phyloP scores from a whole-genome alignment of 1,284 basidiomycete genomes.

The Somion occarium region DNA sequence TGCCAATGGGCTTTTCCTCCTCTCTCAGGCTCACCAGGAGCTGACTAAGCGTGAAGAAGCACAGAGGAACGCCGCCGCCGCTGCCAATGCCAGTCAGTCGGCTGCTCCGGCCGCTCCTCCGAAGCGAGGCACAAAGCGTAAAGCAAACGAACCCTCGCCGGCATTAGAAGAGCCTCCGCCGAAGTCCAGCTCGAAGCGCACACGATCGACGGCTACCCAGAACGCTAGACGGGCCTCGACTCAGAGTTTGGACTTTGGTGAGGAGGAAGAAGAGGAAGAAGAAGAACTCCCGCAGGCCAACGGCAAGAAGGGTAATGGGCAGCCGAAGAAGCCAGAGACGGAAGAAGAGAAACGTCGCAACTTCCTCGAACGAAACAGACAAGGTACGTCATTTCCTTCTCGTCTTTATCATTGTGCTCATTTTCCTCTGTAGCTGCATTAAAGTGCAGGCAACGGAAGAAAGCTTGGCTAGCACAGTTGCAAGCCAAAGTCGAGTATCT shows the following conservation, averaged over 20 bases:
- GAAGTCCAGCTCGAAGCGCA: conserved; percentile 37
- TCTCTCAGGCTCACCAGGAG: conserved; percentile 93
- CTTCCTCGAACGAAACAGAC: conserved; percentile 91
- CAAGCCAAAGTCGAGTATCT: conserved; percentile 93
- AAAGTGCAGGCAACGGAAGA: conserved; percentile 98
- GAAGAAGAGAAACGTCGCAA: conserved; percentile 95
- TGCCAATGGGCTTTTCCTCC: conserved; percentile 88
- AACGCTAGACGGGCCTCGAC: conserved; percentile 20
- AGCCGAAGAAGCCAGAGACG: conserved; percentile 77
- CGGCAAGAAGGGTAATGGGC: conserved; percentile 11
- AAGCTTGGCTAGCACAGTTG: conserved; percentile 92
- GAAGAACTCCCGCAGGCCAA: conserved; percentile 26
- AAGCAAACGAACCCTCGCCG: conserved; percentile 31
- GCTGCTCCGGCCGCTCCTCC: conserved; percentile 23
- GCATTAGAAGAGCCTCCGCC: conserved; percentile 27
- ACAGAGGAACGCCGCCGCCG: conserved; percentile 42
- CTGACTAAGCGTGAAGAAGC: conserved; percentile 91
- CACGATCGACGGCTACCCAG: conserved; percentile 30
- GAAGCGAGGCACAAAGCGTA: conserved; percentile 65
- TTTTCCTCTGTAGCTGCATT: conserved; percentile 82
- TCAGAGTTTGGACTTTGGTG: conserved; percentile 43
- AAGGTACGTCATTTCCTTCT: conserved; percentile 54
- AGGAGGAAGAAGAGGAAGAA: conserved; percentile 45
- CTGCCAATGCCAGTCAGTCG: conserved; percentile 27
- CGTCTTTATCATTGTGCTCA: conserved; percentile 64